phyloP scores from a whole-genome alignment of 1,284 basidiomycete species.

The Pseudozyma pruni region DNA sequence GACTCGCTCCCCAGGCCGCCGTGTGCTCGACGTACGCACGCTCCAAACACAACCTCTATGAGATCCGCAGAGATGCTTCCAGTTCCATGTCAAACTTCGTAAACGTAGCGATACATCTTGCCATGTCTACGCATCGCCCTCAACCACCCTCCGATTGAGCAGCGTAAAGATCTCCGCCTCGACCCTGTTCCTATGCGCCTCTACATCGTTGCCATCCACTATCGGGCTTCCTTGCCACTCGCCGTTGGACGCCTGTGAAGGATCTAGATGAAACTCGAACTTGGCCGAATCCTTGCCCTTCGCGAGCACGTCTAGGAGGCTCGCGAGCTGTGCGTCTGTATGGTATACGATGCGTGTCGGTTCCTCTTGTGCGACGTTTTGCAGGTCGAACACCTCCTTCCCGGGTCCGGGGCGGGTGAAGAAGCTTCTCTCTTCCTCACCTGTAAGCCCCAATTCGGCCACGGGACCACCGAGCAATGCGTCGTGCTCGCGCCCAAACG shows the following conservation, averaged over 20 bases:
- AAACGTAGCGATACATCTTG: too few species aligned
- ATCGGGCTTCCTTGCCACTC: conserved; percentile 3
- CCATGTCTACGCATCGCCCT: too few species aligned
- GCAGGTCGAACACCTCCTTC: conserved; percentile 26
- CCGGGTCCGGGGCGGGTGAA: conserved; percentile 33
- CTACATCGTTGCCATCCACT: conserved; percentile 31
- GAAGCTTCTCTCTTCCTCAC: conserved; percentile 52
- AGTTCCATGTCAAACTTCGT: too few species aligned
- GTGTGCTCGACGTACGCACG: too few species aligned
- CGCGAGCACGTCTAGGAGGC: conserved; percentile 49
- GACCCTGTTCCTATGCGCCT: conserved; percentile 34
- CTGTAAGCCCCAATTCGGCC: conserved; percentile 33
- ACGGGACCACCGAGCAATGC: background rate
- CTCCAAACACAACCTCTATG: too few species aligned
- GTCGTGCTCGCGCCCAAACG: too few species aligned
- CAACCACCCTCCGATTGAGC: conserved; percentile 23
- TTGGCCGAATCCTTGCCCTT: conserved; percentile 56
- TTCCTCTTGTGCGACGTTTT: conserved; percentile 9
- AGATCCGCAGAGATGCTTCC: too few species aligned
- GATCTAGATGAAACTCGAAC: conserved; percentile 49
- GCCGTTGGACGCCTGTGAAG: background rate
- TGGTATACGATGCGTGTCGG: conserved; percentile 60
- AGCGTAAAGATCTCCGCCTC: conserved; percentile 56
- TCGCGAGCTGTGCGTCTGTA: conserved; percentile 57
- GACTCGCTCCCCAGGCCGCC: too few species aligned